Evolutionary conservation across 768 basidiomycete species (phyloP), one percentile per base, ranked within the genome.

Genomic region (Collybia sordida): DNA sequence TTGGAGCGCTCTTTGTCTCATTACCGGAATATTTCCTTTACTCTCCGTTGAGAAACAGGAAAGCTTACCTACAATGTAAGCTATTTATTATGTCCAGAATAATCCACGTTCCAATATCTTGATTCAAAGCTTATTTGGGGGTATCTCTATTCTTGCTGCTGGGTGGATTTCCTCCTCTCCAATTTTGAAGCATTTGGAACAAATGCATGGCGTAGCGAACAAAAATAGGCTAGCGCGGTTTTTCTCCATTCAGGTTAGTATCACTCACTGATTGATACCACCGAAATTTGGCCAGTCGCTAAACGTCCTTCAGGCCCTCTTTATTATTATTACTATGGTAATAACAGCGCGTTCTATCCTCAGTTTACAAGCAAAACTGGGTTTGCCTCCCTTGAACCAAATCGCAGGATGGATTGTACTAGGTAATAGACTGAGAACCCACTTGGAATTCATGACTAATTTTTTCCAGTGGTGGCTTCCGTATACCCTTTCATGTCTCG

Each of bases 1-100:
- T 1, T 91, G 87, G 86, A 58, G 61, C 1, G 17, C 59, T 14
- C 70, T 74, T 5, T 90, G 85, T 61, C 54, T 81, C 1, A 54
- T 71, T n/a, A 80, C 79, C 0, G 79, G 78, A 0, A 56, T 89
- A 2, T 93, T 93, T 58, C 90, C 90, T 0, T 62, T 88, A 22
- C 73, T 92, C 22, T 70, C 80, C 6, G 87, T 92, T 2, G 83
- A 92, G 50, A 88, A 89, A 60, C 67, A 70, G 19, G 91, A 93
- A 65, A 82, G 70, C 52, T 50, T 86, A 18, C 21, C 58, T 1
- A 60, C 73, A 3, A 83, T 93, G 91, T 90, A 49, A 60, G 82
- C 70, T 6, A 39, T 34, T 2, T 15, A 4, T 37, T 19, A 25
- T 18, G 31, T 21, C 40, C 9, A 6, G 19, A 17, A 21, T n/a